These are phyloP conservation scores for Schoenoplectus triqueter DNA, from an alignment of 202 grass and related monocot genomes.

Conservation along the genomic window DNA sequence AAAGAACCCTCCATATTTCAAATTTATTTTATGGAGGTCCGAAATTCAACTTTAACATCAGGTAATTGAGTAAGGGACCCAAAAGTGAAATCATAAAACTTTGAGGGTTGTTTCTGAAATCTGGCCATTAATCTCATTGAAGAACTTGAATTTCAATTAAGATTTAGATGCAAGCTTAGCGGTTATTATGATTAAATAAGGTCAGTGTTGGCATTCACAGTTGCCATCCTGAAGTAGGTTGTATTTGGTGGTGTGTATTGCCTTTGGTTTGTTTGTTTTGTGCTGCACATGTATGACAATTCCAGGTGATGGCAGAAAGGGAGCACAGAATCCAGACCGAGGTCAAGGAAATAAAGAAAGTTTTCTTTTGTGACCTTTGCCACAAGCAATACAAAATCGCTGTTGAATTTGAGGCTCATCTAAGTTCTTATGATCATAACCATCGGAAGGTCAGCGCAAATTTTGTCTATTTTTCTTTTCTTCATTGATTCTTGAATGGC, in stretches of 20 bases:
- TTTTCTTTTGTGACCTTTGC: conserved; percentile 92
- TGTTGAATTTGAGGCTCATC: conserved; percentile 89
- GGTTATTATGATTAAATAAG: neutral
- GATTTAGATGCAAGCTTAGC: conserved; percentile 20
- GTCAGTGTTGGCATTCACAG: neutral
- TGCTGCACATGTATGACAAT: conserved; percentile 95
- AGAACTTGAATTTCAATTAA: conserved; percentile 8
- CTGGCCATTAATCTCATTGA: neutral
- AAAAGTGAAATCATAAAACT: conserved; percentile 18
- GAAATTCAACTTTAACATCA: neutral
- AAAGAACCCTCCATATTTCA: neutral
- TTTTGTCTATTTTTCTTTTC: conserved; percentile 2
- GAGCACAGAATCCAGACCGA: conserved; percentile 93
- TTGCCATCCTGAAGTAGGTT: conserved; percentile 2
- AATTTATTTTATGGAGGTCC: neutral
- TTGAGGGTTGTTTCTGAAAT: neutral
- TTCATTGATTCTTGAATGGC: neutral
- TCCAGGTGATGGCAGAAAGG: conserved; percentile 98
- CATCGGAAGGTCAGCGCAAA: conserved; percentile 73
- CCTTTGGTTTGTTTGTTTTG: conserved; percentile 71
- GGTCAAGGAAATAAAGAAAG: conserved; percentile 97
- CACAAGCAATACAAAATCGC: conserved; percentile 97
- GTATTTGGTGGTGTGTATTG: conserved; percentile 30
- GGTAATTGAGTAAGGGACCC: neutral
- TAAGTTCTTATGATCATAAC: conserved; percentile 99